Evolutionary conservation across 257 asterid genomes (phyloP), one percentile per base, ranked within the genome.

Genomic region (Hygrophila difformis): DNA sequence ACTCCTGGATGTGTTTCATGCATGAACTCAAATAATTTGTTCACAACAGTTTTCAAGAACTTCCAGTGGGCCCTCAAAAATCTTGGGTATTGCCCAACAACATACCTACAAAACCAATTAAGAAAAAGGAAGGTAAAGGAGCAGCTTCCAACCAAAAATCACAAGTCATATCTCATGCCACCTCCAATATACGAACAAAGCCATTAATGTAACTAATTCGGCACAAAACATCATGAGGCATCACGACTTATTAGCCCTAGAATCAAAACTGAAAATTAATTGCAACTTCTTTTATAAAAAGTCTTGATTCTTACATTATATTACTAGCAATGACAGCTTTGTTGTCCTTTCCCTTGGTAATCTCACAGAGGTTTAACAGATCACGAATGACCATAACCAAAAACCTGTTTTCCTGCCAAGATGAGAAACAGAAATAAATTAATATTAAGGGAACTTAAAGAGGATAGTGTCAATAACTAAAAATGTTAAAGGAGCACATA

Each of bases 321-420:
- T 91, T 91, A 66, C 99, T 91, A 12, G 99, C 99, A 76, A 91
- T 91, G 51, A 91, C 97, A n/a, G 99, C 99, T 65, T 91, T 91
- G 69, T 91, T 91, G 76, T 91, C 99, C 71, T 91, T 91, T 24
- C 99, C 99, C 69, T 72, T 91, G 40, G 99, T 86, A 54, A 86
- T 74, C 62, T 91, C 99, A 59, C 99, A 91, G 16, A 91, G 96
- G 69, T 86, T 91, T 61, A 91, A 70, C 56, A 91, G 62, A 79
- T 91, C 99, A n/a, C 97, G 94, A 55, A 91, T 91, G 61, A 91
- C 99, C 99, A 91, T 82, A 65, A 91, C 99, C 18, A 91, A 78
- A 56, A 91, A 91, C 59, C 95, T 70, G 70, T 91, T 91, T 57
- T 91, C 99, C 99, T 91, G 94, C 61, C 66, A 47, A 41, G 10